Conservation (phyloP, 139 green algal species). For the Pycnococcus provasolii region DNA sequence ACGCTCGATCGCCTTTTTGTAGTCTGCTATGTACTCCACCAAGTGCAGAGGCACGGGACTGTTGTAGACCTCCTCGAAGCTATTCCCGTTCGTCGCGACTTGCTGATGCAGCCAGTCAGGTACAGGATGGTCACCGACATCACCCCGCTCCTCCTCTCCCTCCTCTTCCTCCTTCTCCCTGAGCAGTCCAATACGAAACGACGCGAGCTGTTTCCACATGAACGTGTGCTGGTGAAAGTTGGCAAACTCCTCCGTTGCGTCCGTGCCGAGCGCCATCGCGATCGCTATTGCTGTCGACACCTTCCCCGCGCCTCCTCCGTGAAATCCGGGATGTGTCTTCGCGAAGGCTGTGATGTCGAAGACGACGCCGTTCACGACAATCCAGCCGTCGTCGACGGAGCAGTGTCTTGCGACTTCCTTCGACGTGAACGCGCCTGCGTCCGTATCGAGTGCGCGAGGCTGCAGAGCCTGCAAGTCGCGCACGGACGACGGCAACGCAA, state of each 20-base stretch:
- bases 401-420: background rate
- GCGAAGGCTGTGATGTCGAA: constrained; percentile 32
- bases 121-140: background rate
- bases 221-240: constrained; percentile 12
- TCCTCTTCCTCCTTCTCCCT: background rate
- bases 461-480: no score
- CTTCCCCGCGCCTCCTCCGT: constrained; percentile 11
- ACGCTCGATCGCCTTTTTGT: no score
- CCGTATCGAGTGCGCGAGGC: background rate
- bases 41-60: no score
- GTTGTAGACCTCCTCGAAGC: no score
- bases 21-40: no score
- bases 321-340: constrained; percentile 21
- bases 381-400: constrained; percentile 22
- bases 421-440: background rate
- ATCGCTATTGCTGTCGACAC: constrained; percentile 31
- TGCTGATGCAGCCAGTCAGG: background rate
- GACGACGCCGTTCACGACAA: constrained; percentile 18
- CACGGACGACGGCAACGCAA: no score
- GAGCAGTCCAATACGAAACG: constrained; percentile 27
- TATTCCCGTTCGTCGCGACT: no score
- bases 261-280: constrained; percentile 22
- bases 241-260: constrained; percentile 29
- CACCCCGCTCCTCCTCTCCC: background rate
- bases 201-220: constrained; percentile 24